Evolutionary conservation across 768 basidiomycete species (phyloP), one percentile per base, ranked within the genome.

Genomic region (Cyathus striatus): DNA sequence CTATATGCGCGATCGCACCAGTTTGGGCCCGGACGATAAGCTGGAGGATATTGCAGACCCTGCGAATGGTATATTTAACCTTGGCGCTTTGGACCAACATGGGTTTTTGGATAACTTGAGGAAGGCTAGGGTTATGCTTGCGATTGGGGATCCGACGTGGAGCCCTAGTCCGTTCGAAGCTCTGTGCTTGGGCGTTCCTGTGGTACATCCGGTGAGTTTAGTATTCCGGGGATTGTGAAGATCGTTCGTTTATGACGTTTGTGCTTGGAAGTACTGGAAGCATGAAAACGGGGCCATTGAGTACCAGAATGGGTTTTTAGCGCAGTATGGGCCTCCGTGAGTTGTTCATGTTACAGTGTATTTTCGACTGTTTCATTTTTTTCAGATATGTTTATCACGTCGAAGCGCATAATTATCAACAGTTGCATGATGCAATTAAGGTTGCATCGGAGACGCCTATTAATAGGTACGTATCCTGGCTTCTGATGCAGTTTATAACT

Each of bases 111-210:
- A 54, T 2, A 41, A 59, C 12, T 49, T 64, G 23, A 48, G 51
- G 9, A 53, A 49, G 40, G 58, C 55, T 39, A 52, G 48, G 39
- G 51, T 60, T n/a, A 54, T 64, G 48, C 43, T 63, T 37, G 63
- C 60, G 14, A 54, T 62, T 23, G 56, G 55, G 4, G 46, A 42
- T 22, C 60, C 55, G 5, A 47, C 33, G 42, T 55, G 51, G 53
- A 61, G 60, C 40, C 60, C 60, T 3, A 53, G 51, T 1, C 64
- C 63, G 0, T 64, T 61, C 35, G 58, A 64, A 30, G 59, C 61
- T 17, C 48, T 68, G 5, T 68, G 66, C 42, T 47, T 59, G 18
- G 66, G 62, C 1, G 61, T 68, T 3, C 62, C 64, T 6, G 65
- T 66, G 44, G 49, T 68, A 14, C 65, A 68, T 45, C 66, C 66